Evolutionary conservation across 2,329 filamentous ascomycete genomes (phyloP), one percentile per base, ranked within the genome.

Genomic region (Penicillium sp.): DNA sequence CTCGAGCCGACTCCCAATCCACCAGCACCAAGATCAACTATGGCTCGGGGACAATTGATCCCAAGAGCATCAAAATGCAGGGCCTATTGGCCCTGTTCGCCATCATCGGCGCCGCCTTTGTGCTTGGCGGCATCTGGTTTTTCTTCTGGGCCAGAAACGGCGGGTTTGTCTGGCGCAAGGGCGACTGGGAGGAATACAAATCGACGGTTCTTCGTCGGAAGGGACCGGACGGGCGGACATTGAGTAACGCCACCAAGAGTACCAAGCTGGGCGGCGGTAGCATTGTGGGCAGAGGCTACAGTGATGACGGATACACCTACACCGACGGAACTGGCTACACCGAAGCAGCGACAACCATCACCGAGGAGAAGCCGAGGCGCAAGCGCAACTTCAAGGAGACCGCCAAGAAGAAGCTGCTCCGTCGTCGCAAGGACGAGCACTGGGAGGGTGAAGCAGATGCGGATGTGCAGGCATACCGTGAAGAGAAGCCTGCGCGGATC

Each of bases 111-210:
- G 81, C 82, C 1, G 80, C 71, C 20, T 85, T 97, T 60, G 85
- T 93, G 16, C 43, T 86, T 3, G 78, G 75, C 0, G 79, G 77
- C 16, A 88, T 97, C 60, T 98, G 93, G 90, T 96, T 98, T 77
- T 97, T 98, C 78, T 94, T 94, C 77, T 94, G 87, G 86, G 91
- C 91, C 41, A 91, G 86, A 70, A 95, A 97, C 56, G 93, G 93
- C 47, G 93, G 93, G 10, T 96, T 97, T 72, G 73, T 86, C 49
- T 97, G 89, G 76, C 78, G 78, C 32, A 73, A 94, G 48, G 76
- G 80, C 23, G 93, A 98, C 68, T 98, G 93, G 91, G 91, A 97
- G 4, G 93, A 98, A 60, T 98, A 98, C 79, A 97, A 97, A 65
- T 84, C 86, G 1, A 96, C 91, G 0, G 93, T 98, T 2, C 70